Evolutionary conservation across 352 stramenopile genomes (phyloP), one percentile per base, ranked within the genome.

Genomic region (Globisporangium iwayamae): DNA sequence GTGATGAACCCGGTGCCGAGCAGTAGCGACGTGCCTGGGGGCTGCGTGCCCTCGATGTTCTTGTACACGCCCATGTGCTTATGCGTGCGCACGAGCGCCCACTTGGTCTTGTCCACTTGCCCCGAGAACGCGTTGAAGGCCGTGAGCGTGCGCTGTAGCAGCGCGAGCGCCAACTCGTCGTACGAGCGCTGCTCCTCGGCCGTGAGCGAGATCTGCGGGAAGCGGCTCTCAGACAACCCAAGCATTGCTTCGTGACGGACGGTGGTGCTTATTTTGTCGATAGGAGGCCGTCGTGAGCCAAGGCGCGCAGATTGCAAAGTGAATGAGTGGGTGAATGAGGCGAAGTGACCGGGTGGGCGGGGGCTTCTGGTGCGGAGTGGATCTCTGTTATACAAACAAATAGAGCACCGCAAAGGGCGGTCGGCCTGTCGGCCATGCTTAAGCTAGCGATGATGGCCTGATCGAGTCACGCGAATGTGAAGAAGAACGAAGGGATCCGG

Each of bases 1-100:
- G 67, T 32, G 54, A 84, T 70, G 7, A 71, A 41, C 39, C 73
- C 74, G 38, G 71, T 66, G 43, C 76, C 73, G 56, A 78, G 71
- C 52, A 81, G 69, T 8, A 81, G 69, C 48, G 71, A 79, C 63
- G 79, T 25, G 25, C 43, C 30, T 7, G 56, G 22, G 5, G 22
- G 18, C 8, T 50, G 30, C 3, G 20, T 53, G 28, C 32, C 43
- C 36, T 62, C 38, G 9, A 41, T 11, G 38, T 43, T 50, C 16
- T 43, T 39, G 32, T 60, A 64, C 14, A 65, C 38, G 18, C 38
- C 18, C 59, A 65, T 65, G 4, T 60, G 22, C 9, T 48, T 38
- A n/a, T 46, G 28, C 28, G 60, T 65, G 45, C 59, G 59, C 22
- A 65, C 48, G 8, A 46, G 20, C 8, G 59, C 8, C 59, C 59